These are phyloP conservation scores for Saccharum hybrid DNA, from an alignment of 202 grass and related monocot genomes.

Conservation along the genomic window DNA sequence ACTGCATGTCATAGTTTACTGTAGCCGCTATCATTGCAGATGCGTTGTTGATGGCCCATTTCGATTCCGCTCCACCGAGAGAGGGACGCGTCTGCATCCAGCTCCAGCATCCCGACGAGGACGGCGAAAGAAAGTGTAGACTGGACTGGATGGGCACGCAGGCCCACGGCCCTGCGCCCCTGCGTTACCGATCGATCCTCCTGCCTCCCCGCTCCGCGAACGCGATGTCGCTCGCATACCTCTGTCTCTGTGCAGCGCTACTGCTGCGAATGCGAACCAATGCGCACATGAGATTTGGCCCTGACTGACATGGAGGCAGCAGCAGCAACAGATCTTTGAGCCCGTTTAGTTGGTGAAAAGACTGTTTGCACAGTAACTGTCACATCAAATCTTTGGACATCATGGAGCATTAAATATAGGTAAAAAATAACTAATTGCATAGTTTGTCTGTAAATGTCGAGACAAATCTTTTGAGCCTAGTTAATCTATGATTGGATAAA, in stretches of 20 bases:
- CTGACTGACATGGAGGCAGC: conserved; percentile 12
- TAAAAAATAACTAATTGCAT: too few species aligned
- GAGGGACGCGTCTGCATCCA: neutral
- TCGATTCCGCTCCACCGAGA: neutral
- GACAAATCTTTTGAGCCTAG: too few species aligned
- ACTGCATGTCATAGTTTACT: neutral
- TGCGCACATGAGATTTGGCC: neutral
- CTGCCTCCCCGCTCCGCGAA: too few species aligned
- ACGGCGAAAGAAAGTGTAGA: neutral
- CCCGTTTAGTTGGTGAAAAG: too few species aligned
- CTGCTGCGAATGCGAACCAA: neutral
- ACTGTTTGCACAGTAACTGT: too few species aligned
- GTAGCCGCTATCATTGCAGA: neutral
- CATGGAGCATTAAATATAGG: too few species aligned
- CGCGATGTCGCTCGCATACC: neutral
- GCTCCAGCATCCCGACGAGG: neutral
- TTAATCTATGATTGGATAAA: too few species aligned
- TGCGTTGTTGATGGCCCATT: neutral
- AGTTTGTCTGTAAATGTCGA: too few species aligned
- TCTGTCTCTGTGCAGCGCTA: neutral
- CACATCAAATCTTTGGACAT: too few species aligned
- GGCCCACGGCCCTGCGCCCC: too few species aligned
- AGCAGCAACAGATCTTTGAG: conserved; percentile 14
- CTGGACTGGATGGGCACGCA: neutral
- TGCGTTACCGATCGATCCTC: too few species aligned